Conservation (phyloP, 345 rosid genomes). For the Carallia brachiata region DNA sequence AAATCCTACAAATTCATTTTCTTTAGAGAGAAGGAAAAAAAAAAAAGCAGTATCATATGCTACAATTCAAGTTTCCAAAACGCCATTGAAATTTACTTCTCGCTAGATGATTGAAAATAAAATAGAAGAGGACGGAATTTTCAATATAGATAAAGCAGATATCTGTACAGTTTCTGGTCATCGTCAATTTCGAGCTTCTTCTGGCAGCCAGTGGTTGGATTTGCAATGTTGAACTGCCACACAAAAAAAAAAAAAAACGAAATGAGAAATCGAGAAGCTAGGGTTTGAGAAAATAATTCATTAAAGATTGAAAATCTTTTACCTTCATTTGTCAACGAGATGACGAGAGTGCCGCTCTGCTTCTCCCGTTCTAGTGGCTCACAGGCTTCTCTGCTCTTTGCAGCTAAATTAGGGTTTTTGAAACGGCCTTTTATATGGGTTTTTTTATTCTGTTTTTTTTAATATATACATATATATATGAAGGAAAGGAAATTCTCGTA, state of each 20-base stretch:
- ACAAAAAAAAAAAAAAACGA: neutral
- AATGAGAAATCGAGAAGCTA: neutral
- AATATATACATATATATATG: too few relatives aligned
- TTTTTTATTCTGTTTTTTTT: too few relatives aligned
- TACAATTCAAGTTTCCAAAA: too few relatives aligned
- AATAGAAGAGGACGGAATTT: neutral
- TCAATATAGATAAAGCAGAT: neutral
- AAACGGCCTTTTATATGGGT: neutral
- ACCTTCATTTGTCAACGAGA: constrained; percentile 15
- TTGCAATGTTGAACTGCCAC: constrained; percentile 25
- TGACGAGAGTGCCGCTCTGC: too few relatives aligned
- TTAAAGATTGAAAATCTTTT: neutral
- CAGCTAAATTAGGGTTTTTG: neutral
- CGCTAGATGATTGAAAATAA: too few relatives aligned
- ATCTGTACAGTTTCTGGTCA: constrained; percentile 28
- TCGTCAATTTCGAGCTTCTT: constrained; percentile 31
- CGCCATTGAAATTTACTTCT: too few relatives aligned
- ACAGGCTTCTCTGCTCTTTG: neutral
- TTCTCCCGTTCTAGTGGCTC: neutral
- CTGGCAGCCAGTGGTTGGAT: constrained; percentile 30
- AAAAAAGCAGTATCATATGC: too few relatives aligned
- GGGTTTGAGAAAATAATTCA: neutral
- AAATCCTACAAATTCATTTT: too few relatives aligned
- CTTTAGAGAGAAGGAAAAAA: too few relatives aligned
- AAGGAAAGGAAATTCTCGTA: too few relatives aligned